Evolutionary conservation across 148 eudicot genomes (phyloP).

Genomic region (Heliosperma pusillum): DNA sequence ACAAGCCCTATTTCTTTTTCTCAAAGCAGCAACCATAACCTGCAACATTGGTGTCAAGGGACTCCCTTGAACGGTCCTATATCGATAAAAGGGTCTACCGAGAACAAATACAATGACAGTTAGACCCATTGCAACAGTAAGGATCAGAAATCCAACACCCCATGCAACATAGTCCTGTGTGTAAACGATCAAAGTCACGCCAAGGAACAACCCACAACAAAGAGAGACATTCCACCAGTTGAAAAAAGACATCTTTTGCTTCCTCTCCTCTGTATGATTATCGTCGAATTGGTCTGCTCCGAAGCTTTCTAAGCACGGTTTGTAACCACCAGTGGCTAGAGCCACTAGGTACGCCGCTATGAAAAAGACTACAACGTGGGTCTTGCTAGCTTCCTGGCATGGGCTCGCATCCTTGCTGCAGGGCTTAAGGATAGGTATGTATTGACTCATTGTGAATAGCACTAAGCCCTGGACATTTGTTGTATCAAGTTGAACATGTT

Average conservation of each 20-base stretch:
- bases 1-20: slow-evolving; percentile 34
- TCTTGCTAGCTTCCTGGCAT: slow-evolving; percentile 39
- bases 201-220: slow-evolving; percentile 57
- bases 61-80: slow-evolving; percentile 35
- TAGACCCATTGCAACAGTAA: slow-evolving; percentile 29
- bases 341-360: slow-evolving; percentile 51
- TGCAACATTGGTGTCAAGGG: slow-evolving; percentile 52
- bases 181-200: slow-evolving; percentile 56
- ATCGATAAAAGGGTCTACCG: slow-evolving; percentile 45
- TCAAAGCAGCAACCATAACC: slow-evolving; percentile 46
- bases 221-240: slow-evolving; percentile 81
- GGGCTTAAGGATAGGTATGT: slow-evolving; percentile 59
- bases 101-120: slow-evolving; percentile 30
- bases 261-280: slow-evolving; percentile 39
- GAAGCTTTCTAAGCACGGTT: slow-evolving; percentile 52
- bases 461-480: slow-evolving; percentile 48
- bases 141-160: slow-evolving; percentile 39
- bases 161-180: slow-evolving; percentile 46
- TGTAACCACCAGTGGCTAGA: slow-evolving; percentile 56
- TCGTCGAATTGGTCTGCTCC: slow-evolving; percentile 77
- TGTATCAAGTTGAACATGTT: not conserved
- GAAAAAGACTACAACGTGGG: slow-evolving; percentile 45
- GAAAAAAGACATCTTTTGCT: slow-evolving; percentile 43
- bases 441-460: slow-evolving; percentile 54
- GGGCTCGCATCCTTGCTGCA: slow-evolving; percentile 25